phyloP scores from a whole-genome alignment of 805 yeast species.

The Nakazawaea anatomiae region DNA sequence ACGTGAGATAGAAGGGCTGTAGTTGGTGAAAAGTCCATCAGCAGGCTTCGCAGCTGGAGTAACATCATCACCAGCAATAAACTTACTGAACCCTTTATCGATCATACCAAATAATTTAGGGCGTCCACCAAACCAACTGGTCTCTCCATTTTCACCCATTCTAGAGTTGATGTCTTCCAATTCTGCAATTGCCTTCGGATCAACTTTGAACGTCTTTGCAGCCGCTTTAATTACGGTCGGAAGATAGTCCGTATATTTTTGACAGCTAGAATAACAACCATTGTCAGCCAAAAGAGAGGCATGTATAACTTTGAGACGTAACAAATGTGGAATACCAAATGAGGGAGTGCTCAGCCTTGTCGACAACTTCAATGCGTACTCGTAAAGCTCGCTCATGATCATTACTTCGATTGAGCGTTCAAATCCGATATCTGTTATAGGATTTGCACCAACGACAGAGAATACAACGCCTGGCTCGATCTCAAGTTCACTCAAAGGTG shows the following conservation, averaged over 20 bases:
- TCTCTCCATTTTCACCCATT: constrained; percentile 38
- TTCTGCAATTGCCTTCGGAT: constrained; percentile 25
- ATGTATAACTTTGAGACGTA: constrained; percentile 45
- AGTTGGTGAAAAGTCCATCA: constrained; percentile 62
- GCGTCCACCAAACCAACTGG: constrained; percentile 66
- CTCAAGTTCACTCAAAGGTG: constrained; percentile 32
- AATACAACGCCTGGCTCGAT: constrained; percentile 28
- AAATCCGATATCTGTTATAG: not conserved
- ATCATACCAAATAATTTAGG: constrained; percentile 81
- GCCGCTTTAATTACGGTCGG: constrained; percentile 30
- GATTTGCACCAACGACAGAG: constrained; percentile 29
- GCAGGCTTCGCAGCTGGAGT: constrained; percentile 19
- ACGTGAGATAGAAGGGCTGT: constrained; percentile 65
- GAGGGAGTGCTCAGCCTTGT: constrained; percentile 20
- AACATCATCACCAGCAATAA: constrained; percentile 80
- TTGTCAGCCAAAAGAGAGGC: constrained; percentile 66
- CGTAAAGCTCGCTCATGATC: constrained; percentile 66
- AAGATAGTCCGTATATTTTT: constrained; percentile 54
- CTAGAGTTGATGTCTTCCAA: constrained; percentile 37
- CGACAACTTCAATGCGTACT: constrained; percentile 37
- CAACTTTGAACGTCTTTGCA: constrained; percentile 28
- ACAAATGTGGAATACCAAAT: constrained; percentile 40
- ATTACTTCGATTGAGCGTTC: constrained; percentile 30
- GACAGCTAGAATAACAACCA: constrained; percentile 53
- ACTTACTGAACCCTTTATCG: constrained; percentile 71